phyloP scores from a whole-genome alignment of 192 early-diverging fungal species.

The Coemansia sp. region DNA sequence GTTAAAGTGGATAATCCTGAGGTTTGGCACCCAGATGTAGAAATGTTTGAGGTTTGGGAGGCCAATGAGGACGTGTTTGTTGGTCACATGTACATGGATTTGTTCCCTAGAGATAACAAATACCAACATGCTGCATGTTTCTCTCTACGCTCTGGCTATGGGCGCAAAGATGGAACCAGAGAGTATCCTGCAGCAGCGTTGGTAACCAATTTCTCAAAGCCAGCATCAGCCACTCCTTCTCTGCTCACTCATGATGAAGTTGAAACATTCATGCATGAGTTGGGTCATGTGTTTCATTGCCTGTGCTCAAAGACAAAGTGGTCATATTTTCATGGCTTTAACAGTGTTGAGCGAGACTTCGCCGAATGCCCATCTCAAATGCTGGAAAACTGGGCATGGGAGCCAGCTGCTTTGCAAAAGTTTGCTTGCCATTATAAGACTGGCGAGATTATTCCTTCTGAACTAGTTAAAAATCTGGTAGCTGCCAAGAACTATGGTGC shows the following conservation, averaged over 20 bases:
- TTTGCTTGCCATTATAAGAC: slow-evolving; percentile 70
- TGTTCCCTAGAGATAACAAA: slow-evolving; percentile 71
- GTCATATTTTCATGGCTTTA: slow-evolving; percentile 72
- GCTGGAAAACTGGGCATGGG: slow-evolving; percentile 83
- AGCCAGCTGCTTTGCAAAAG: slow-evolving; percentile 55
- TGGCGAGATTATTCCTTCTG: slow-evolving; percentile 67
- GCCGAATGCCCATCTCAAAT: slow-evolving; percentile 88
- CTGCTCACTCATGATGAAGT: slow-evolving; percentile 80
- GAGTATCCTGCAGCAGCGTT: slow-evolving; percentile 69
- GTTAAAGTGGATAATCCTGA: slow-evolving; percentile 58
- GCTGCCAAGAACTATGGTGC: slow-evolving; percentile 74
- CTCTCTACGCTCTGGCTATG: slow-evolving; percentile 68
- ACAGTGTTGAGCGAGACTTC: slow-evolving; percentile 85
- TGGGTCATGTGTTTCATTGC: slow-evolving; percentile 67
- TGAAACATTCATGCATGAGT: slow-evolving; percentile 82
- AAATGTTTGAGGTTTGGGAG: slow-evolving; percentile 76
- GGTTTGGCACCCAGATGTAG: slow-evolving; percentile 81
- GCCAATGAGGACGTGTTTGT: slow-evolving; percentile 57
- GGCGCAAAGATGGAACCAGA: slow-evolving; percentile 52
- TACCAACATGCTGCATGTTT: slow-evolving; percentile 79
- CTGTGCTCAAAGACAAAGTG: slow-evolving; percentile 76
- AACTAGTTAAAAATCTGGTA: slow-evolving; percentile 65
- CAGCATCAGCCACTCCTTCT: slow-evolving; percentile 64
- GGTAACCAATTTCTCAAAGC: slow-evolving; percentile 70
- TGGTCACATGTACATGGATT: slow-evolving; percentile 75